These are phyloP conservation scores for Thymus mandschuricus DNA, from an alignment of 257 asterid genomes.

Conservation along the genomic window DNA sequence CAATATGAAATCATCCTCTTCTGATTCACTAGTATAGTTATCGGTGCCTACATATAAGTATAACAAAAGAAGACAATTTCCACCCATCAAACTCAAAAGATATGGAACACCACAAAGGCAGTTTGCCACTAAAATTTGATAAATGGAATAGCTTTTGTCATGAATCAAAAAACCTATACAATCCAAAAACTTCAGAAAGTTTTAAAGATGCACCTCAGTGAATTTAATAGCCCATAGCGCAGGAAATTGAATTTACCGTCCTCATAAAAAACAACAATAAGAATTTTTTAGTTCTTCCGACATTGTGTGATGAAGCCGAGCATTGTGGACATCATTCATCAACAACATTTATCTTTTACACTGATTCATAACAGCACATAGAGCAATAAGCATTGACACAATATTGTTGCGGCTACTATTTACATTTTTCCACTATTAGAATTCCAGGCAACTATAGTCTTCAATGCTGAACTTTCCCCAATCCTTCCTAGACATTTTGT, in stretches of 20 bases:
- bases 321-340: background rate
- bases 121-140: background rate
- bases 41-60: background rate
- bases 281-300: background rate
- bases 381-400: background rate
- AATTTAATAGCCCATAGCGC: background rate
- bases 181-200: background rate
- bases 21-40: constrained; percentile 9
- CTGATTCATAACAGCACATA: background rate
- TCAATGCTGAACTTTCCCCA: background rate
- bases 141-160: background rate
- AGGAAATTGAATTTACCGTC: background rate
- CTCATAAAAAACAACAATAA: background rate
- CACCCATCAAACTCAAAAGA: background rate
- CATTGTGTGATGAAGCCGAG: background rate
- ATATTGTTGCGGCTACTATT: background rate
- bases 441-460: constrained; percentile 12
- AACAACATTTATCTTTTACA: background rate
- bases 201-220: background rate
- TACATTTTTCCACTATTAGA: no score
- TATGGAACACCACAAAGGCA: background rate
- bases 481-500: background rate
- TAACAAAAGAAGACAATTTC: background rate
- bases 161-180: background rate
- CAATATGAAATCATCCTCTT: background rate